phyloP scores from a whole-genome alignment of 176 grass and related monocot species.

The Carex littledalei region DNA sequence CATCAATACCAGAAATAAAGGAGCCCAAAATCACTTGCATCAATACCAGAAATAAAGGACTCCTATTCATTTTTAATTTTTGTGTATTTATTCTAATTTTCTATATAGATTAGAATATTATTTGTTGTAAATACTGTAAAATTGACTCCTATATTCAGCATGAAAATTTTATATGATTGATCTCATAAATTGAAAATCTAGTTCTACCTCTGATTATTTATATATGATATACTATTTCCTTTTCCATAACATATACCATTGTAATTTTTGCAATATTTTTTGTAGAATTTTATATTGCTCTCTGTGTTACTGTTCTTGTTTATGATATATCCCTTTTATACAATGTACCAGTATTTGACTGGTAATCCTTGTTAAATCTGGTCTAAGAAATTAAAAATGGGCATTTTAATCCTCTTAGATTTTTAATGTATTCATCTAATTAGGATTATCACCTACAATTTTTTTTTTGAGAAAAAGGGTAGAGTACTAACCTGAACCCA shows the following conservation, averaged over 20 bases:
- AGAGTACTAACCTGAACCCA: slow-evolving; percentile 45
- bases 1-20: not conserved
- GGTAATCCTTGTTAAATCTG: not conserved
- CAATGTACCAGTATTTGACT: not conserved
- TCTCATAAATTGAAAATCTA: no score
- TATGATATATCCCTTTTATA: not conserved
- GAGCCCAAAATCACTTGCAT: not conserved
- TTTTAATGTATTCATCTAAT: not conserved
- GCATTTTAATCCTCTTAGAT: not conserved
- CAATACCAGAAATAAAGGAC: no score
- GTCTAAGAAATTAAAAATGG: not conserved
- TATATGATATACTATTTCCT: not conserved
- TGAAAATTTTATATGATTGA: no score
- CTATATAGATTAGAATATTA: no score
- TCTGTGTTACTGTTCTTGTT: not conserved
- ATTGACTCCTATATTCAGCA: no score
- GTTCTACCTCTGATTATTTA: not conserved
- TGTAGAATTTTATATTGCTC: not conserved
- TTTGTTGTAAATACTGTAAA: no score
- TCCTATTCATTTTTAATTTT: no score
- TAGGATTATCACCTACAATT: not conserved
- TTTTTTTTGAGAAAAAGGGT: not conserved
- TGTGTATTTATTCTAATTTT: no score
- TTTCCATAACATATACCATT: not conserved
- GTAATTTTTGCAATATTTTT: not conserved